Evolutionary conservation across 495 filamentous ascomycete genomes (phyloP), one percentile per base, ranked within the genome.

Genomic region (Tuber borchii): DNA sequence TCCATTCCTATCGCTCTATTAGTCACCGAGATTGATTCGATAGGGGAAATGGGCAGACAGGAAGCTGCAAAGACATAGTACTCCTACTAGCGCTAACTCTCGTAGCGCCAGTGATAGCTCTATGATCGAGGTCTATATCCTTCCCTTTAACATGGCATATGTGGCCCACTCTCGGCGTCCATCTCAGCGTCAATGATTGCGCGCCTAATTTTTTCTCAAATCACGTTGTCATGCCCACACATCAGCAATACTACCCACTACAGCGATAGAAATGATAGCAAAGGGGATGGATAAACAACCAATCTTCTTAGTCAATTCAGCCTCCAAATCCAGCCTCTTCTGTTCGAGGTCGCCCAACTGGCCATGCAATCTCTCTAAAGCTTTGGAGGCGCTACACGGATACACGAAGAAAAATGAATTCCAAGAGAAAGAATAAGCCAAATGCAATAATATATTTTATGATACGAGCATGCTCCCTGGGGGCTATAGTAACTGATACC

Each of bases 111-210:
- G 85, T 80, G 40, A 87, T 76, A 44, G 84, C 84, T 75, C 87
- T 84, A 31, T 87, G 73, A 1, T 85, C 82, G 34, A 83, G 72
- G 70, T 85, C 86, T 45, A 88, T 86, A 78, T 96, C 90, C 83
- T 91, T 94, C 43, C 93, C 93, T 85, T 92, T 97, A 76, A 97
- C 88, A 79, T 97, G 94, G 83, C 92, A 95, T 76, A 95, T 90
- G 82, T 99, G 92, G 3, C 95, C 94, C 6, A 95, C 86, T 1
- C 89, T 89, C 0, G 95, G 90, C 10, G 91, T 92, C 92, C 93
- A 97, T 74, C 89, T 90, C 16, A 99, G 87, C 2, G 91, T 92
- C 17, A 97, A 85, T 70, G 87, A 87, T 14, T 88, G 80, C 0
- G 90, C 90, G 69, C 79, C 83, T 76, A 76, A 46, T 76, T 42